A percentile compares a stretch with the other conserved stretches of the same genome.
phyloP scores from a whole-genome alignment of 2,329 filamentous ascomycete species.

The Penicillium aurantiogriseum region DNA sequence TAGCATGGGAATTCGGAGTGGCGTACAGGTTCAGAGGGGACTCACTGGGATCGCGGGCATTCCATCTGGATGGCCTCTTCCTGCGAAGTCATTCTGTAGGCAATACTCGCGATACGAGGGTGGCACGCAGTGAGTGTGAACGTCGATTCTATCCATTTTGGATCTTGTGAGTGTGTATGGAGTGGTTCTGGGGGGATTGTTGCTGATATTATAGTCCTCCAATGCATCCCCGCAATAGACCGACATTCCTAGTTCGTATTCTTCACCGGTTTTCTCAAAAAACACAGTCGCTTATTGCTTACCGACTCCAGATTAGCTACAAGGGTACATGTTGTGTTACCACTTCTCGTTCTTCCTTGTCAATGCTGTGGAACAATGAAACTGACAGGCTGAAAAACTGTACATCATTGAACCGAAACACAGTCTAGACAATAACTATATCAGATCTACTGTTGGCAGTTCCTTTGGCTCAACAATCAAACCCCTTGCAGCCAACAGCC shows the following conservation, averaged over 20 bases:
- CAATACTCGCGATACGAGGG: slow-evolving; percentile 21
- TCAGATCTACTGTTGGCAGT: slow-evolving; percentile 6
- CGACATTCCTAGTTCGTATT: background rate
- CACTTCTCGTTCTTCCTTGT: background rate
- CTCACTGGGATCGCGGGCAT: slow-evolving; percentile 23
- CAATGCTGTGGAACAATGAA: background rate
- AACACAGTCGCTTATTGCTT: background rate
- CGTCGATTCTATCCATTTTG: slow-evolving; percentile 20
- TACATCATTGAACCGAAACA: background rate
- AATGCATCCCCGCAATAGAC: background rate
- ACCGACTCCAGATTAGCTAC: background rate
- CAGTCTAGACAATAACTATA: background rate
- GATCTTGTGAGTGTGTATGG: background rate
- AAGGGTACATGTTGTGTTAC: background rate
- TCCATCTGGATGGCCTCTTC: slow-evolving; percentile 22
- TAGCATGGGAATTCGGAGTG: background rate
- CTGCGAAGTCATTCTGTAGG: slow-evolving; percentile 21
- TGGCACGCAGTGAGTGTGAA: slow-evolving; percentile 22
- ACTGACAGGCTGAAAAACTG: background rate
- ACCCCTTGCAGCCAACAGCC: slow-evolving; percentile 11
- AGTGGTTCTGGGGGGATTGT: background rate
- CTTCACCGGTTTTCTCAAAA: background rate
- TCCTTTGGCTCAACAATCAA: slow-evolving; percentile 10
- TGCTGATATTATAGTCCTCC: background rate
- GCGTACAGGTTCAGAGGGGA: background rate